Conservation (phyloP, 2,329 filamentous ascomycete species). For the Hypomyces perniciosus region DNA sequence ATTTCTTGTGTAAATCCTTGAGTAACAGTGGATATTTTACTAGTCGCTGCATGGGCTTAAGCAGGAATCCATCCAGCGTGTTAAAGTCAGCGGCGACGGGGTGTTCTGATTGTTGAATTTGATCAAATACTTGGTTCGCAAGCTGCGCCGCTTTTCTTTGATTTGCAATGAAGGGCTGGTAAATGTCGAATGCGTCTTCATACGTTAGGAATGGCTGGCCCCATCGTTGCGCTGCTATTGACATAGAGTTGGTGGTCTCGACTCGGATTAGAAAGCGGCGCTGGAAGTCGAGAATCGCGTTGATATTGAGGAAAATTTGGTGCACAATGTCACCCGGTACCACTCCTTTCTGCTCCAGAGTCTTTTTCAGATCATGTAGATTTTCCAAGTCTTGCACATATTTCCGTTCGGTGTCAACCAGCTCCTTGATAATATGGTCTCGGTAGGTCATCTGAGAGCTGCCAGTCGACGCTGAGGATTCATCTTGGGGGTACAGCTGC, state of each 20-base stretch:
- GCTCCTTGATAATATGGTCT: conserved; percentile 84
- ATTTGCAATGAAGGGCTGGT: conserved; percentile 96
- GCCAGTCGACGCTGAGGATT: conserved; percentile 38
- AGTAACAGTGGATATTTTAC: conserved; percentile 91
- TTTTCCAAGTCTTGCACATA: conserved; percentile 97
- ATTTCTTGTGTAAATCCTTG: conserved; percentile 84
- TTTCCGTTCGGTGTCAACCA: conserved; percentile 92
- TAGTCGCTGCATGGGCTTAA: conserved; percentile 94
- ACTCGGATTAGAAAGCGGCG: conserved; percentile 91
- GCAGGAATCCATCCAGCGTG: conserved; percentile 81
- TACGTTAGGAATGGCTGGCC: conserved; percentile 83
- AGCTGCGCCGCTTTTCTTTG: conserved; percentile 83
- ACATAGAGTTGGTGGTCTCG: conserved; percentile 86
- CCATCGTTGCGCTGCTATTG: conserved; percentile 77
- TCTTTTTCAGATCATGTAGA: conserved; percentile 84
- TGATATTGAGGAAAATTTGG: conserved; percentile 94
- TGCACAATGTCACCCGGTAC: conserved; percentile 87
- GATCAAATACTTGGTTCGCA: conserved; percentile 81
- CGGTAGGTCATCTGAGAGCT: conserved; percentile 66
- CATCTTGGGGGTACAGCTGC: conserved; percentile 52
- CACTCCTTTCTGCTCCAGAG: conserved; percentile 78
- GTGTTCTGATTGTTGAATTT: conserved; percentile 69
- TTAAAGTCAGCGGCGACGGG: conserved; percentile 82
- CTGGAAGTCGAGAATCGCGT: conserved; percentile 91
- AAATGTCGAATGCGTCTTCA: conserved; percentile 84